These are phyloP conservation scores for Crucihimalaya himalaica DNA, from an alignment of 345 rosid genomes.

Conservation along the genomic window DNA sequence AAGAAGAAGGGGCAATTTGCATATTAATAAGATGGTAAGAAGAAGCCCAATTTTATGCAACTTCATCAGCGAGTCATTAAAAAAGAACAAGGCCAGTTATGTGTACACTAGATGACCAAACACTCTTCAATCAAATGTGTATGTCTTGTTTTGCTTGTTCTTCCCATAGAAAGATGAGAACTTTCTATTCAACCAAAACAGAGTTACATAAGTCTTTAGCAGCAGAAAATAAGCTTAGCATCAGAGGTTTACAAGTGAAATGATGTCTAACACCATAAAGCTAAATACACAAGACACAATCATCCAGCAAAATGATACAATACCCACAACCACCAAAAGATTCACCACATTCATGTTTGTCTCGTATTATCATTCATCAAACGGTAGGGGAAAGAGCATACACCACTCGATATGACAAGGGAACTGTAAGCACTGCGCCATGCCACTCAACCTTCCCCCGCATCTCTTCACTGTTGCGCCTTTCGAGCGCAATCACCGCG, in stretches of 20 bases:
- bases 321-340: background rate
- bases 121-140: background rate
- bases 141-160: background rate
- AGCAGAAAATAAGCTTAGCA: background rate
- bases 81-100: slow-evolving; percentile 1
- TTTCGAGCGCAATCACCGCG: slow-evolving; percentile 56
- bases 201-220: background rate
- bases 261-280: background rate
- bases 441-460: slow-evolving; percentile 62
- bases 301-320: background rate
- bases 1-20: background rate
- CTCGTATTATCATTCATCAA: slow-evolving; percentile 4
- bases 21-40: background rate
- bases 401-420: slow-evolving; percentile 48
- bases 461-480: slow-evolving; percentile 46
- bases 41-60: slow-evolving; percentile 3
- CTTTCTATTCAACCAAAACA: background rate
- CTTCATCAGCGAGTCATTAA: background rate
- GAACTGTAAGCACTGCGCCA: slow-evolving; percentile 46
- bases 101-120: background rate
- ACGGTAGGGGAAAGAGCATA: slow-evolving; percentile 49
- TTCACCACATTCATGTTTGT: background rate
- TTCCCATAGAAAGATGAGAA: background rate
- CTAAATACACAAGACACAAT: background rate
- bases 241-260: background rate